phyloP scores from a whole-genome alignment of 2,329 filamentous ascomycete genomes.

The Fonsecaea multimorphosa region DNA sequence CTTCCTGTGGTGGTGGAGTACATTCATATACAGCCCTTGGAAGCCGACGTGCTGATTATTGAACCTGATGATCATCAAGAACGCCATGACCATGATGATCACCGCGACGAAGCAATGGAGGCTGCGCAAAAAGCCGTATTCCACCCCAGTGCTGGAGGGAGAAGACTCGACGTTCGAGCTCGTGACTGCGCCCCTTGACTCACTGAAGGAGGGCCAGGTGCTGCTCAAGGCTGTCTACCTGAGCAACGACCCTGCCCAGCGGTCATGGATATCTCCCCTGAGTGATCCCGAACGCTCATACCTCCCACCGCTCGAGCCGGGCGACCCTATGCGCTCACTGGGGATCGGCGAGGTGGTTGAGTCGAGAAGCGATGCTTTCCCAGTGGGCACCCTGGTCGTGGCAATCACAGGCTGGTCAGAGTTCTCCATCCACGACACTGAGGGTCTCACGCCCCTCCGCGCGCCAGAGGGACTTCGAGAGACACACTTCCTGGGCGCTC shows the following conservation, averaged over 20 bases:
- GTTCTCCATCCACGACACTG: conserved; percentile 46
- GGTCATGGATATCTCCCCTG: conserved; percentile 54
- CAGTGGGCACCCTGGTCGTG: conserved; percentile 46
- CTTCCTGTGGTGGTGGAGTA: too few relatives aligned
- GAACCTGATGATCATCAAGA: too few relatives aligned
- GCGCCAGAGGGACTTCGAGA: conserved; percentile 22
- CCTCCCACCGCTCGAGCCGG: conserved; percentile 51
- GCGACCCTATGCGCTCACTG: conserved; percentile 47
- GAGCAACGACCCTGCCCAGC: conserved; percentile 61
- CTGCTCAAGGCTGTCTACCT: conserved; percentile 56
- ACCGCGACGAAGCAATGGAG: conserved; percentile 13
- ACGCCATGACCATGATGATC: background rate
- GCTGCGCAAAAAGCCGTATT: conserved; percentile 4
- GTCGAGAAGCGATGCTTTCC: conserved; percentile 43
- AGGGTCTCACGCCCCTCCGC: conserved; percentile 21
- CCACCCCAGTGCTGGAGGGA: background rate
- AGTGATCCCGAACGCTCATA: conserved; percentile 52
- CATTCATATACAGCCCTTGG: too few relatives aligned
- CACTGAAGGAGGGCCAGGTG: conserved; percentile 48
- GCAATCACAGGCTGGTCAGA: conserved; percentile 49
- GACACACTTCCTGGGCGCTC: conserved; percentile 51
- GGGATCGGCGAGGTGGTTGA: conserved; percentile 49
- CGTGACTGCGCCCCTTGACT: conserved; percentile 14
- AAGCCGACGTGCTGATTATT: too few relatives aligned
- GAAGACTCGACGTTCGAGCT: conserved; percentile 22